Evolutionary conservation across 768 basidiomycete species (phyloP).

Genomic region (Strobilomyces echinocephalus): DNA sequence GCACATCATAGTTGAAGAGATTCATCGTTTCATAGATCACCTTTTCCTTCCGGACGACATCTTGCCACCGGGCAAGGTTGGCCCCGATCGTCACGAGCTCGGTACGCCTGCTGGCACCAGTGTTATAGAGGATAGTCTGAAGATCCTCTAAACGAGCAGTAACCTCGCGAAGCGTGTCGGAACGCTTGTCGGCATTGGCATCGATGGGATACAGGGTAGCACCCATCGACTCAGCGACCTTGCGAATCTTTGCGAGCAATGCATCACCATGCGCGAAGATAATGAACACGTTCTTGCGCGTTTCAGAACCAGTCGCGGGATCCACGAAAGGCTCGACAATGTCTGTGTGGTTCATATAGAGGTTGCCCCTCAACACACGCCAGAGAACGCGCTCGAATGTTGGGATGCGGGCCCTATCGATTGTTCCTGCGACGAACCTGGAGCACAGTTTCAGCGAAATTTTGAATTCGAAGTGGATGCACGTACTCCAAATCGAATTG

Average conservation of each 20-base stretch:
- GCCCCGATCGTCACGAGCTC: constrained; percentile 86
- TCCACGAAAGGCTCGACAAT: constrained; percentile 91
- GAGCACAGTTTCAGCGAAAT: background rate
- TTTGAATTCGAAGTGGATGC: background rate
- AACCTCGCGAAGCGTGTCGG: constrained; percentile 86
- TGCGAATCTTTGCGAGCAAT: constrained; percentile 92
- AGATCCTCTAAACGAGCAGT: constrained; percentile 86
- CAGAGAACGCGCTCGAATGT: constrained; percentile 97
- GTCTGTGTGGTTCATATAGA: constrained; percentile 99
- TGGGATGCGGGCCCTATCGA: constrained; percentile 85
- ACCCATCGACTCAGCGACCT: constrained; percentile 98
- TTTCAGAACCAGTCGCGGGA: constrained; percentile 74
- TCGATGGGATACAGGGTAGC: constrained; percentile 96
- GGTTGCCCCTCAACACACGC: constrained; percentile 95
- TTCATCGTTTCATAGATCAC: constrained; percentile 94
- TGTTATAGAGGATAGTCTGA: constrained; percentile 84
- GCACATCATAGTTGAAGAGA: constrained; percentile 89
- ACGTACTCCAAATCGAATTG: constrained; percentile 88
- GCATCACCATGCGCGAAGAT: constrained; percentile 97
- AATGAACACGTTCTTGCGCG: constrained; percentile 98
- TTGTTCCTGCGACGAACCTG: constrained; percentile 94
- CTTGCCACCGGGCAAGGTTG: constrained; percentile 82
- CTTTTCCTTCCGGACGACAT: constrained; percentile 94
- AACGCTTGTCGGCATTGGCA: constrained; percentile 86
- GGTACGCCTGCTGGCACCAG: constrained; percentile 71